A percentile compares a stretch with the other conserved stretches of the same genome.
Conservation (phyloP, 257 asterid species). For the Euphrasia confusa region DNA sequence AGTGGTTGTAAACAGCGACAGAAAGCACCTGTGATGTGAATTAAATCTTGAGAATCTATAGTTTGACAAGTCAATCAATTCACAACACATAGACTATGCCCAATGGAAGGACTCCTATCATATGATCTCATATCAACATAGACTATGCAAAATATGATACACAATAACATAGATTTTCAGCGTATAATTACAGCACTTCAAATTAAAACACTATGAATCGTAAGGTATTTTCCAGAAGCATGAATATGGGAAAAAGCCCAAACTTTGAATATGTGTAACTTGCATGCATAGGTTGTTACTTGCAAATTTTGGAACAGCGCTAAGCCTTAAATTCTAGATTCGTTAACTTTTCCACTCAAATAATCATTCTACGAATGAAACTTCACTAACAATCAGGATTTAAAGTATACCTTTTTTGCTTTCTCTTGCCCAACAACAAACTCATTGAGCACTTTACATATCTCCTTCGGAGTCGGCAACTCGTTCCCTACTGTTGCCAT, state of each 20-base stretch:
- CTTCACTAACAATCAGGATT: slow-evolving; percentile 5
- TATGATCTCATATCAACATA: slow-evolving; percentile 18
- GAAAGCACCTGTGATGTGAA: slow-evolving; percentile 65
- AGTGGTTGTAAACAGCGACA: slow-evolving; percentile 93
- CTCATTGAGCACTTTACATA: slow-evolving; percentile 64
- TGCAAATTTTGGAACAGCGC: not conserved
- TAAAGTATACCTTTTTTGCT: slow-evolving; percentile 67
- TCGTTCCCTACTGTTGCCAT: slow-evolving; percentile 30
- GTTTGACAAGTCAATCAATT: slow-evolving; percentile 10
- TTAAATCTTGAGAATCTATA: slow-evolving; percentile 24
- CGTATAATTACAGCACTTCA: not conserved
- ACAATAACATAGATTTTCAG: slow-evolving; percentile 2
- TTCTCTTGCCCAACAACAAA: slow-evolving; percentile 81
- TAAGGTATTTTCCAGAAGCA: not conserved
- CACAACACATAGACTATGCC: not conserved
- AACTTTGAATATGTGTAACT: not conserved
- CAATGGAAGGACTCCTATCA: not conserved
- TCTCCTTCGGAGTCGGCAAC: slow-evolving; percentile 83
- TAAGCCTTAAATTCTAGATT: not conserved
- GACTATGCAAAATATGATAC: not conserved
- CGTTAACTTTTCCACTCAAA: not conserved
- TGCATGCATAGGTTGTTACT: not conserved
- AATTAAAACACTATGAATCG: slow-evolving; percentile 11
- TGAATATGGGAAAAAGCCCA: slow-evolving; percentile 8
- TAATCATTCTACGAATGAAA: slow-evolving; percentile 2